A percentile compares a stretch with the other conserved stretches of the same genome.
phyloP scores from a whole-genome alignment of 2,329 filamentous ascomycete species.

The Didymella exigua region DNA sequence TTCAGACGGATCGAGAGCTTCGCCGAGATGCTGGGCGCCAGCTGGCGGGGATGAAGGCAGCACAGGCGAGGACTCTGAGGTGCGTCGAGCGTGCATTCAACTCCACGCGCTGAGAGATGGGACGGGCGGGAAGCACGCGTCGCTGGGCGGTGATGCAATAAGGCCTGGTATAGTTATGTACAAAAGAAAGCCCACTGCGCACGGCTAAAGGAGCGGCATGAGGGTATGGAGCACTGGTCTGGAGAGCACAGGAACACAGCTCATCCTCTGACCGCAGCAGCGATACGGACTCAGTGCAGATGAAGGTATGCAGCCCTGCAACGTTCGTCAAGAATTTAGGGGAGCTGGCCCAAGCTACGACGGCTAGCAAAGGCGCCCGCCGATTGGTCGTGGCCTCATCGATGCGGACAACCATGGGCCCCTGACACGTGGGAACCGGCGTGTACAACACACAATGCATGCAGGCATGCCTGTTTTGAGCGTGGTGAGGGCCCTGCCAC shows the following conservation, averaged over 20 bases:
- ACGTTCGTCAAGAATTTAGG: slow-evolving; percentile 33
- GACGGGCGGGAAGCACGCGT: slow-evolving; percentile 19
- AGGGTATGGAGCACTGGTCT: slow-evolving; percentile 36
- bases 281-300: slow-evolving; percentile 14
- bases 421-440: slow-evolving; percentile 13
- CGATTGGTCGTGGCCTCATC: slow-evolving; percentile 23
- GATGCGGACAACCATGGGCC: not conserved
- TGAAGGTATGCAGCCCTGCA: slow-evolving; percentile 19
- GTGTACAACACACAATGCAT: slow-evolving; percentile 13
- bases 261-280: slow-evolving; percentile 43
- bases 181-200: slow-evolving; percentile 39
- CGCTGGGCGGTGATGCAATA: slow-evolving; percentile 31
- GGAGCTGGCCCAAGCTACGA: slow-evolving; percentile 17
- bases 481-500: not conserved
- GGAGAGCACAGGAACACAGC: slow-evolving; percentile 34
- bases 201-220: slow-evolving; percentile 49
- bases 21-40: slow-evolving; percentile 34
- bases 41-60: slow-evolving; percentile 44
- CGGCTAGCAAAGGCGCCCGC: slow-evolving; percentile 8
- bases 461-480: slow-evolving; percentile 3
- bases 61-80: slow-evolving; percentile 35
- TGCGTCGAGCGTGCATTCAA: slow-evolving; percentile 51
- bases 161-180: slow-evolving; percentile 29
- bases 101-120: slow-evolving; percentile 39
- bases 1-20: slow-evolving; percentile 33